Evolutionary conservation across 495 filamentous ascomycete genomes (phyloP), one percentile per base, ranked within the genome.

Genomic region (Thermothielavioides terrestris): DNA sequence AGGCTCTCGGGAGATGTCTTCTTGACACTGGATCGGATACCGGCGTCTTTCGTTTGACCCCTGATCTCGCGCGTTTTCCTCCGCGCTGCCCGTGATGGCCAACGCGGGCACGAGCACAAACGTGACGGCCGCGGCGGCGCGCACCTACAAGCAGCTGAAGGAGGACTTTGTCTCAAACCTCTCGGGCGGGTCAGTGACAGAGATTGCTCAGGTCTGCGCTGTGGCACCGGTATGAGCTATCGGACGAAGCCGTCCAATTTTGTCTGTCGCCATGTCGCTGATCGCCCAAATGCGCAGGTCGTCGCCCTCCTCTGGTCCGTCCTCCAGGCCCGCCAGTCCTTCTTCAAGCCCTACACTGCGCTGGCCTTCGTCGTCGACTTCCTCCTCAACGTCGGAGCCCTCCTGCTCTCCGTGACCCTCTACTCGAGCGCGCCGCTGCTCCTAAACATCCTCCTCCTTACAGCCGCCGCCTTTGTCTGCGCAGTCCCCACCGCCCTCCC

Each of bases 151-250:
- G 71, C 77, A 82, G 43, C 76, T 82, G 42, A 99, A 97, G 66
- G 89, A 95, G 74, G 88, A 87, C 48, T 95, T 94, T 61, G 92
- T 99, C 57, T 95, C 91, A 17, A 85, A 88, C 62, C 81, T 94
- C 27, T 80, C 83, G n/a, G 92, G 92, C 31, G 88, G 91, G 32
- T 73, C 77, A 12, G 83, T 96, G 40, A 62, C 70, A 23, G 92
- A 99, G 61, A 91, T 99, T 69, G 90, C 94, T 57, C 72, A 75
- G 51, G 84, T 97, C 39, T 86, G 85, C 32, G 77, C 84, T 6
- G 83, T 92, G 44, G 88, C 88, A 59, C 83, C 92, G 49, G 92
- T 97, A 77, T 58, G 82, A 66, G 31, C 41, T 23, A 8, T 49
- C 54, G 32, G 12, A 42, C 25, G 25, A 49, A n/a, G 28, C 45